Conservation (phyloP, 164 flowering plant species). For the Hamamelis virginiana region DNA sequence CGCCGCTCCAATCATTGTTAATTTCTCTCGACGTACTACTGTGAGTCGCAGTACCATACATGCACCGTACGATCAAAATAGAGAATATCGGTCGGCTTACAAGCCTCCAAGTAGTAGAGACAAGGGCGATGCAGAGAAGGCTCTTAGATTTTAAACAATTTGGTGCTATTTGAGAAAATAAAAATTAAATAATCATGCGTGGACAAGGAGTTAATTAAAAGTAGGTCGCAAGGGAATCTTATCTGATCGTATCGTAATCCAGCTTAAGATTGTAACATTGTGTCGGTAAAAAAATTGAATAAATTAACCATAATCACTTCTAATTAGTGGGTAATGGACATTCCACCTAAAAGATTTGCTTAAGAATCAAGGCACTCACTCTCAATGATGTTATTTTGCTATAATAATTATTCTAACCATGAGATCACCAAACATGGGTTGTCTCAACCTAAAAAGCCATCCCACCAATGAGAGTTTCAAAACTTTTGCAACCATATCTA, state of each 20-base stretch:
- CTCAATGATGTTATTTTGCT: conserved; percentile 26
- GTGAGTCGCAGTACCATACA: neutral
- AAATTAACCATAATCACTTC: neutral
- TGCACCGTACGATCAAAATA: neutral
- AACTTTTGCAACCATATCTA: conserved; percentile 9
- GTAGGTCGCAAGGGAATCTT: neutral
- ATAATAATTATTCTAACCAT: conserved; percentile 14
- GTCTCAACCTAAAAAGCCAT: conserved; percentile 3
- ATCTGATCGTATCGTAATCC: conserved; percentile 23
- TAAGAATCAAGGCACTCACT: conserved; percentile 25
- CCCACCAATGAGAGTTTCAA: conserved; percentile 10
- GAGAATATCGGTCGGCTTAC: neutral
- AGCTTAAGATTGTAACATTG: neutral
- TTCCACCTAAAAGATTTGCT: conserved; percentile 19
- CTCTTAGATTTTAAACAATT: too few species aligned
- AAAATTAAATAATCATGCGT: too few species aligned
- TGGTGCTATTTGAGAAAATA: neutral
- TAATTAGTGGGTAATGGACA: conserved; percentile 9
- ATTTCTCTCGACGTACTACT: neutral
- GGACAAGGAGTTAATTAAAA: conserved; percentile 5
- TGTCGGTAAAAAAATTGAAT: conserved; percentile 5
- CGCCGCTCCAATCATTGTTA: neutral
- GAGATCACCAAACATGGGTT: conserved; percentile 24
- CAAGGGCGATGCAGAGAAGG: too few species aligned
- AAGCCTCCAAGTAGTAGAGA: too few species aligned